These are phyloP conservation scores for Ustilago crameri DNA, from an alignment of 1,284 basidiomycete species.

Conservation along the genomic window DNA sequence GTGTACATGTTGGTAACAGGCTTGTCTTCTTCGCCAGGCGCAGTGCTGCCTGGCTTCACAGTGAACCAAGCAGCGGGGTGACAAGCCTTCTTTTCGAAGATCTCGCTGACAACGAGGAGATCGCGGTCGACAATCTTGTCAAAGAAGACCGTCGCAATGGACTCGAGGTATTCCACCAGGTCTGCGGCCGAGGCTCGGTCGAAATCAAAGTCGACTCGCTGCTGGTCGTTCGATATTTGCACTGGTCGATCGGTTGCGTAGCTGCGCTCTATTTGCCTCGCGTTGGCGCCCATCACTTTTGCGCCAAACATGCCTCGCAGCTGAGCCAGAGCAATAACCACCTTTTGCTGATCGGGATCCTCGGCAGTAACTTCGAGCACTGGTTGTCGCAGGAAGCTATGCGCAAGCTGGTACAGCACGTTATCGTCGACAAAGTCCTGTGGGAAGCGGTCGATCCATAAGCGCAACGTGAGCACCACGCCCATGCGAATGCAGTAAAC, in stretches of 20 bases:
- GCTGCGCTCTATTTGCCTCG: conserved; percentile 35
- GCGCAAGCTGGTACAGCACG: conserved; percentile 51
- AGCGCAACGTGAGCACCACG: conserved; percentile 50
- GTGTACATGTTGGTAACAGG: conserved; percentile 61
- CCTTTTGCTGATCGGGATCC: conserved; percentile 49
- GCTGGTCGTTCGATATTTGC: conserved; percentile 14
- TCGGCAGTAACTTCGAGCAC: conserved; percentile 36
- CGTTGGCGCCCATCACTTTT: conserved; percentile 54
- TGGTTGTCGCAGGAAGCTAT: conserved; percentile 49
- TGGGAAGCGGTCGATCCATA: conserved; percentile 60
- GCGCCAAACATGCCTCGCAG: conserved; percentile 37
- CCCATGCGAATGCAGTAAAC: conserved; percentile 57
- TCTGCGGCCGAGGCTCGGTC: conserved; percentile 45
- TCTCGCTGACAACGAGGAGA: conserved; percentile 55
- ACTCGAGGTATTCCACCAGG: conserved; percentile 63
- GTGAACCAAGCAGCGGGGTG: conserved; percentile 56
- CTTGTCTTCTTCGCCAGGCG: conserved; percentile 46
- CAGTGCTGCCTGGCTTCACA: conserved; percentile 17
- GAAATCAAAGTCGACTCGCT: conserved; percentile 50
- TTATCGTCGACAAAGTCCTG: conserved; percentile 64
- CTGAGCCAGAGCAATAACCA: conserved; percentile 43
- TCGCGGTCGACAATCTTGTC: conserved; percentile 61
- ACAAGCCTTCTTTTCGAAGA: conserved; percentile 54
- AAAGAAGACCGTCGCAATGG: conserved; percentile 59
- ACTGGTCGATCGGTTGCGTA: conserved; percentile 27